Base-by-base conservation (phyloP, 345 rosid genomes). In the Microcos paniculata region DNA sequence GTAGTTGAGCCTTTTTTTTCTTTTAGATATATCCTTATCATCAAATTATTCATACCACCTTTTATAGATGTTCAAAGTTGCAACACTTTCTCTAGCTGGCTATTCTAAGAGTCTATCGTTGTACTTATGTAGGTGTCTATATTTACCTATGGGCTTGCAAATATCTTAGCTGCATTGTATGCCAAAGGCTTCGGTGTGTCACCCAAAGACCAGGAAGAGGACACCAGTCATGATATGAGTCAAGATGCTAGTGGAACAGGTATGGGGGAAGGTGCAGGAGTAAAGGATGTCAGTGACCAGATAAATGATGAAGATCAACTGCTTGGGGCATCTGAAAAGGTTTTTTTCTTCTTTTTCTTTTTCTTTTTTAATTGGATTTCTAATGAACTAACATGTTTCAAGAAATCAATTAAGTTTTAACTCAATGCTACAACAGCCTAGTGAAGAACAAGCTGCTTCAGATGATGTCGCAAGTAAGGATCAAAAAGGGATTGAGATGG, bases 401-500 rank as follows among this genome's bases (percentile, higher is more conserved):
- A 40, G 40, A 71, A 65, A 74, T 21, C n/a, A 71, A 31, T 43
- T 18, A 3, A 69, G 30, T 8, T 31, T 49, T 65, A 56, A 30
- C 46, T 73, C 11, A 42, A 24, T 84, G 69, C 52, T 43, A 55
- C 62, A 66, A 61, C 90, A 95, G 93, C 84, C 81, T 73, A 89
- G 76, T 56, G 90, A 87, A 79, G 96, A 89, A 69, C 87, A 91
- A 82, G 94, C 85, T 80, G 84, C 80, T 66, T 75, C 84, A 4
- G 82, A 83, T 83, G 90, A 93, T 77, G 70, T 76, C 78, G 88
- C 85, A 49, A 77, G 77, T 80, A 88, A 87, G 79, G 81, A 88
- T 71, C 90, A 91, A 68, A 93, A 90, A 81, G 99, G 99, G 11
- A 84, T 96, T 65, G 99, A 93, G 88, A 92, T 92, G 99, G 91